Evolutionary conservation across 345 rosid species (phyloP), one percentile per base, ranked within the genome.

Genomic region (Bretschneidera sinensis): DNA sequence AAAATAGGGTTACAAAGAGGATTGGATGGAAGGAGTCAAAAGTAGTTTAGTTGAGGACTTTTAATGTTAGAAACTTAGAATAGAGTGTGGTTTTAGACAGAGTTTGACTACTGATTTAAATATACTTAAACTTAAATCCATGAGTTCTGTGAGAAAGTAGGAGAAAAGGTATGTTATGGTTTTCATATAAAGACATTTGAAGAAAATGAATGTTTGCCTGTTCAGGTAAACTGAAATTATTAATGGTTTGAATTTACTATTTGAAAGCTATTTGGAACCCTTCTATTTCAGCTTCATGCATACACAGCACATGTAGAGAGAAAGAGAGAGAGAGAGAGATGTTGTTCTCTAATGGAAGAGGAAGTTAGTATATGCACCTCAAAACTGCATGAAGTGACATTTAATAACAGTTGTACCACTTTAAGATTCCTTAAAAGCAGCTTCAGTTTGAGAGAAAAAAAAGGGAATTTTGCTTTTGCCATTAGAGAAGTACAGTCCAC

Each of bases 221-320:
- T 66, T 54, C 73, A 72, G 66, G 79, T 60, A 72, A 69, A 71
- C n/a, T 60, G 68, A 72, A 72, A 54, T 49, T 54, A 63, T 28
- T n/a, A n/a, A n/a, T n/a, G n/a, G n/a, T 59, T 59, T 59, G 63
- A 66, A 59, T 75, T 71, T 60, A 69, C 77, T 69, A 61, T 69
- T 60, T 43, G 79, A 75, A 70, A 79, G 83, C 77, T 63, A 60
- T 66, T 55, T 54, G 39, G 59, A 64, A 72, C 75, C 79, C 71
- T 72, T 52, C 68, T 56, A 54, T 60, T 48, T 71, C 43, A 62
- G 63, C 65, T 39, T 64, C 60, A 65, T 13, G 4, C 49, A 18
- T 2, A 14, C 62, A 67, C 22, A 18, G 8, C 5, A 28, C 5
- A 2, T 8, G 8, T 28, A 28, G 33, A 28, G 33, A 28, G 33